Base-by-base conservation (phyloP, 257 asterid genomes). In the Penstemon barbatus region DNA sequence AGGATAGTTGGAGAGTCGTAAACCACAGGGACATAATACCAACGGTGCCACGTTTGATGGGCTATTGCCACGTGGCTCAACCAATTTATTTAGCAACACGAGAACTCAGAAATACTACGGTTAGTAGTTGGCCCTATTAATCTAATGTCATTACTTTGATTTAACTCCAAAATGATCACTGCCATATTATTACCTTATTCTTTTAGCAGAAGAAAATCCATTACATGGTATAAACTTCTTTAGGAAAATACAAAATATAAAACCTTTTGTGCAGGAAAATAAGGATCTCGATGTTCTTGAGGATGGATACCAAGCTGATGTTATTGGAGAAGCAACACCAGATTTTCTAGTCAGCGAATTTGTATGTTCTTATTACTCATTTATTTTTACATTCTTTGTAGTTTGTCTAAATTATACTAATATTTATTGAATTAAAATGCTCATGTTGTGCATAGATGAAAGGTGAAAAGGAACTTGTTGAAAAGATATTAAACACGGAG, bases 11-110 rank as follows among this genome's bases (percentile, higher is more conserved):
- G 97, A 83, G 97, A 79, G 84, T 94, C 61, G 97, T 94, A 65
- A 94, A 94, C 81, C 97, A 89, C 65, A 75, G 99, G 74, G 99
- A 94, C 86, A 94, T 91, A 71, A 94, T 94, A 78, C 97, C 99
- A 60, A 91, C 99, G 36, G 97, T 94, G 68, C 99, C 99, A 36
- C 96, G 97, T 54, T 76, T 94, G 79, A 91, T 94, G 99, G 99
- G 99, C 76, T 91, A 94, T 77, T 91, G 97, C 79, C 99, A 94
- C 68, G 97, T 94, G 49, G 97, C 99, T 79, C 97, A 94, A 61
- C 99, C 99, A 4, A 82, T 94, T 74, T 94, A 82, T 89, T 79
- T 94, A 78, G 84, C 84, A 6, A 83, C 97, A 48, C 81, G 92
- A 71, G 83, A 78, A 79, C 79, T 79, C 45, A 68, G 50, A 63